Base-by-base conservation (phyloP, 495 filamentous ascomycete species). In the Xylaria palmicola region DNA sequence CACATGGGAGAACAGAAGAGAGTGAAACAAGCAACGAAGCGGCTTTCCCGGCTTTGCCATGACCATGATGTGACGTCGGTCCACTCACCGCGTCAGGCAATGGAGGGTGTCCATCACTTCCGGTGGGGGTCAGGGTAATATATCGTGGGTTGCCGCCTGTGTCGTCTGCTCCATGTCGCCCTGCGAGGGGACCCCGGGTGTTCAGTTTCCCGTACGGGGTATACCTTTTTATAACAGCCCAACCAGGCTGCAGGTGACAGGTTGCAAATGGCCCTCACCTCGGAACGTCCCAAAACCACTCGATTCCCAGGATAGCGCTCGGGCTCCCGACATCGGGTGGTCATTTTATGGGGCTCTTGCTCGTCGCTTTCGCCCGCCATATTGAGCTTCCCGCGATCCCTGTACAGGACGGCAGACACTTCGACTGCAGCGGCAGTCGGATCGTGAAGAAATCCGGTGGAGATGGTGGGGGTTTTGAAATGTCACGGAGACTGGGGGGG, bases 401-500 rank as follows among this genome's bases (percentile, higher is more conserved):
- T 5, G 27, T n/a, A 20, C 15, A 10, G 27, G 19, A n/a, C n/a
- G 36, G n/a, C 6, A 40, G 44, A 27, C 45, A 41, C 45, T 40
- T 59, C n/a, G 44, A 51, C 56, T 51, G 17, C 34, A 26, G 34
- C 30, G 6, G 24, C 45, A 17, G 13, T 37, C 41, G 15, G 32
- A 24, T 40, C 34, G 22, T 9, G 55, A 39, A 34, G 19, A 13
- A 30, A 36, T 57, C 27, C 2, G 20, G 56, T 59, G 56, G 56
- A 49, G 41, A 47, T 37, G 32, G 53, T 56, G 40, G 56, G 56
- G 54, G 54, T 24, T 49, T n/a, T n/a, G n/a, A n/a, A n/a, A n/a
- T n/a, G n/a, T n/a, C n/a, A n/a, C n/a, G n/a, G n/a, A n/a, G n/a
- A 22, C 17, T 20, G 43, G 44, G 20, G 7, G 37, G 55, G 40